Percentiles rank a stretch among this genome's conserved stretches.
Conservation (phyloP, 2,329 filamentous ascomycete species). For the Ceratocystis albifundus region DNA sequence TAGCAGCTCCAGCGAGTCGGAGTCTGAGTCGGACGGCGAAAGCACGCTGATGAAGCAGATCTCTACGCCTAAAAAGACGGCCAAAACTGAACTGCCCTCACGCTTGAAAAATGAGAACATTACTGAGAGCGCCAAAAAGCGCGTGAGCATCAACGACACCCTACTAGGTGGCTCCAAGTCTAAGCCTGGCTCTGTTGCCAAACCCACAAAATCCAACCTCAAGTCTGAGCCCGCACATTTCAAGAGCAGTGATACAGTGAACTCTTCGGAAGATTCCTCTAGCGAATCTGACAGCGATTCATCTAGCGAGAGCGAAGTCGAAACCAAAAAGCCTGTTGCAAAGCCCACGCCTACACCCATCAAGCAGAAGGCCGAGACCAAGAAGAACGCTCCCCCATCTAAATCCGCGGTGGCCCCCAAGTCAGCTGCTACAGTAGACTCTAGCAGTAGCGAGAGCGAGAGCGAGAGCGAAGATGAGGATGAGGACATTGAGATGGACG, state of each 20-base stretch:
- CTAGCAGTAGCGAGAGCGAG: conserved; percentile 15
- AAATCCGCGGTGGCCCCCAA: conserved; percentile 26
- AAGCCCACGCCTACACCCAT: conserved; percentile 24
- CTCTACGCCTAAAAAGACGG: conserved; percentile 24
- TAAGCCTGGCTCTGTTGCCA: conserved; percentile 5
- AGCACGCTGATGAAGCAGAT: conserved; percentile 21
- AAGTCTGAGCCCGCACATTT: conserved; percentile 7
- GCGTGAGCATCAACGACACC: conserved; percentile 15
- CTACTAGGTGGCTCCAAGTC: conserved; percentile 11
- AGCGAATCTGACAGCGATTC: conserved; percentile 27
- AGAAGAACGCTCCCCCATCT: conserved; percentile 21
- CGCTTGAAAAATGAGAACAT: conserved; percentile 14
- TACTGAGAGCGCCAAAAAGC: conserved; percentile 16
- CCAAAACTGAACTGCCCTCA: conserved; percentile 23
- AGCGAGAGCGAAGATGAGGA: conserved; percentile 23
- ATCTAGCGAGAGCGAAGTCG: conserved; percentile 25
- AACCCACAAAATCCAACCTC: conserved; percentile 15
- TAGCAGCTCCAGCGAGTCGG: conserved; percentile 29
- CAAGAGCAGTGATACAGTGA: conserved; percentile 16
- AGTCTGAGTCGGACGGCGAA: conserved; percentile 26
- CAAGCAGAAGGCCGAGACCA: conserved; percentile 19
- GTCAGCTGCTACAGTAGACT: background rate
- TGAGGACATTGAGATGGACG: conserved; percentile 25
- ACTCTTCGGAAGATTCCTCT: conserved; percentile 16
- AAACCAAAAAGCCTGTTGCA: conserved; percentile 26